Percentiles rank a stretch among this genome's conserved stretches.
phyloP scores from a whole-genome alignment of 768 basidiomycete genomes.

The Hericium rajendrae region DNA sequence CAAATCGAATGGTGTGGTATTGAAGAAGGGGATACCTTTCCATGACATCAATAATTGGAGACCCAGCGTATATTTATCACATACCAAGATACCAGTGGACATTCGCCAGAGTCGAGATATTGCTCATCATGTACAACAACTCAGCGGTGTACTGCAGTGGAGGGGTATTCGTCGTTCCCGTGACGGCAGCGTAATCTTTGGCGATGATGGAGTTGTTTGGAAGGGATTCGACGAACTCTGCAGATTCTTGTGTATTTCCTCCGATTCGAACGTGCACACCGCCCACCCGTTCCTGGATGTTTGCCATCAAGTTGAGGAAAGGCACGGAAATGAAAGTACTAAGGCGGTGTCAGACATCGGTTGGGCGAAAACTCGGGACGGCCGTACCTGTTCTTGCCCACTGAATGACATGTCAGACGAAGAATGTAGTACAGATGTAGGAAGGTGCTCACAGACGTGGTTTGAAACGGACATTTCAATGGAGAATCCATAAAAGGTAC shows the following conservation, averaged over 20 bases:
- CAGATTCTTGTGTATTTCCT: conserved; percentile 73
- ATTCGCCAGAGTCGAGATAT: conserved; percentile 47
- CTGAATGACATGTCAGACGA: conserved; percentile 20
- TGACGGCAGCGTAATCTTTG: conserved; percentile 30
- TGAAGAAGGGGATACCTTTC: conserved; percentile 57
- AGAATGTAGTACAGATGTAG: background rate
- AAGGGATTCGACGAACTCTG: conserved; percentile 37
- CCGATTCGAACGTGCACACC: conserved; percentile 59
- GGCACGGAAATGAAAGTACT: conserved; percentile 47
- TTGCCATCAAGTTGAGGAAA: conserved; percentile 74
- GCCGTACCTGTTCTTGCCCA: conserved; percentile 43
- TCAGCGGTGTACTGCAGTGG: conserved; percentile 55
- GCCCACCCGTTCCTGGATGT: conserved; percentile 57
- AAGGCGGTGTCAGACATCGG: background rate
- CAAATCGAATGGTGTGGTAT: conserved; percentile 42
- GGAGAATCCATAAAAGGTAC: conserved; percentile 64
- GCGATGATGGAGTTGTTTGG: conserved; percentile 38
- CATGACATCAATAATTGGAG: background rate
- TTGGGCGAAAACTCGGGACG: background rate
- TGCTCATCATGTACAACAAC: conserved; percentile 54
- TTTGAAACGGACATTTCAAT: conserved; percentile 67
- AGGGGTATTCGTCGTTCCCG: conserved; percentile 56
- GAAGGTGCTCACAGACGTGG: conserved; percentile 43
- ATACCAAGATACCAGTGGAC: conserved; percentile 58
- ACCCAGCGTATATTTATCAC: background rate